Base-by-base conservation (phyloP, 257 asterid species). In the Striga asiatica region DNA sequence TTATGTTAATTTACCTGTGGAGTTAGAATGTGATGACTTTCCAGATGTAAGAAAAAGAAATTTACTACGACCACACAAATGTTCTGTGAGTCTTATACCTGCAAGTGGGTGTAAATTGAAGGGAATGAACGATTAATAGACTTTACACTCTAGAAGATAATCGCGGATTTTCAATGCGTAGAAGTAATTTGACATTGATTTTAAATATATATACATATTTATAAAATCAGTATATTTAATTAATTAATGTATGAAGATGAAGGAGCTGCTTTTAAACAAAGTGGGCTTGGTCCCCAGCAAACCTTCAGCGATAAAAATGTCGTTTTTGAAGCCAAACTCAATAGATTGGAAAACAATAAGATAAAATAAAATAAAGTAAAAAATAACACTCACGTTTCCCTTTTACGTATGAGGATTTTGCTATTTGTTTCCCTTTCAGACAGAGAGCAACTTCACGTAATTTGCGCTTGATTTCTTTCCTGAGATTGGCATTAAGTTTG, bases 401-500 rank as follows among this genome's bases (percentile, higher is more conserved):
- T 48, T 76, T 77, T 55, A 56, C 66, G n/a, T 47, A 64, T 34
- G 72, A 62, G 42, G 81, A 68, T 66, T 66, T 75, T 13, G 46
- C 61, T 13, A 29, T 64, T 61, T 69, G 76, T 68, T 70, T 78
- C 0, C 62, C 72, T 59, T 76, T 81, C 69, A 88, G 61, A 65
- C 79, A 73, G 28, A 64, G 71, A 39, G 82, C 72, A 72, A 81
- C 49, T 64, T 89, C 89, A 20, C 50, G 78, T 51, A 88, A 61
- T 54, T 65, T 74, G 45, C 66, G 74, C 71, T 69, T 82, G 50
- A 85, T 83, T 77, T 82, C 85, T 66, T 66, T 77, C 74, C 71
- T 76, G 50, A 74, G 64, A 60, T 69, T 63, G 62, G 71, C 65
- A 42, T 67, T 42, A 38, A 65, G 63, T 59, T 79, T 73, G 58